Conservation (phyloP, 2,329 filamentous ascomycete genomes). For the Diplodia mutila region DNA sequence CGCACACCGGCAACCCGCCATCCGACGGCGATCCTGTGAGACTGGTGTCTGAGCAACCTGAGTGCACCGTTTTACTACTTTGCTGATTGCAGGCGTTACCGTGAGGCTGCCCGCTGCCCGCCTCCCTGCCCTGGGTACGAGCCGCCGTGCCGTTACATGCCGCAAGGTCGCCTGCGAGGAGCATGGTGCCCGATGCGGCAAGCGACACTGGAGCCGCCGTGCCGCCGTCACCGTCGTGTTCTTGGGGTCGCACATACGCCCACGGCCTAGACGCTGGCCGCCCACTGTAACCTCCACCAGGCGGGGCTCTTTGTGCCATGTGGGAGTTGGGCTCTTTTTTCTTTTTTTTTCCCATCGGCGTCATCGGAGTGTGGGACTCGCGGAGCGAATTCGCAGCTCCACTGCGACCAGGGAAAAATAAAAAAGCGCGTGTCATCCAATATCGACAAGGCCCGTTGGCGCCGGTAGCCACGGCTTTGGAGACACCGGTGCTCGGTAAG, state of each 20-base stretch:
- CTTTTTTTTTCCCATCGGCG: background rate
- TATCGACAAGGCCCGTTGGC: conserved; percentile 12
- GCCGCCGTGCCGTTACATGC: background rate
- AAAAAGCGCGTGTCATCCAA: background rate
- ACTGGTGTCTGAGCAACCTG: conserved; percentile 11
- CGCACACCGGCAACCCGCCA: background rate
- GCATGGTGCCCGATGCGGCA: conserved; percentile 3
- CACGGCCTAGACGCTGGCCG: background rate
- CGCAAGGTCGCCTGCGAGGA: conserved; percentile 3
- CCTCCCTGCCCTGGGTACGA: background rate
- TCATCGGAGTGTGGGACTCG: background rate
- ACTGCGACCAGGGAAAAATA: background rate
- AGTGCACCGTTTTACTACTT: background rate
- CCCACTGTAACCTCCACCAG: background rate
- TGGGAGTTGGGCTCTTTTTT: background rate
- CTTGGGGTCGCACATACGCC: background rate
- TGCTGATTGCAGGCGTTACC: background rate
- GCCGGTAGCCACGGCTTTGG: conserved; percentile 7
- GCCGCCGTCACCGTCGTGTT: too few species aligned
- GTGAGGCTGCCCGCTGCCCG: background rate
- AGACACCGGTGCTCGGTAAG: conserved; percentile 18
- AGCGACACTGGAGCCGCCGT: background rate
- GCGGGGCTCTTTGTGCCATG: conserved; percentile 6
- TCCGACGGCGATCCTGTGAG: conserved; percentile 1
- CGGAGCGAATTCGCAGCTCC: conserved; percentile 5